These are phyloP conservation scores for Oenanthe sinensis DNA, from an alignment of 129 eudicot genomes.

Conservation along the genomic window DNA sequence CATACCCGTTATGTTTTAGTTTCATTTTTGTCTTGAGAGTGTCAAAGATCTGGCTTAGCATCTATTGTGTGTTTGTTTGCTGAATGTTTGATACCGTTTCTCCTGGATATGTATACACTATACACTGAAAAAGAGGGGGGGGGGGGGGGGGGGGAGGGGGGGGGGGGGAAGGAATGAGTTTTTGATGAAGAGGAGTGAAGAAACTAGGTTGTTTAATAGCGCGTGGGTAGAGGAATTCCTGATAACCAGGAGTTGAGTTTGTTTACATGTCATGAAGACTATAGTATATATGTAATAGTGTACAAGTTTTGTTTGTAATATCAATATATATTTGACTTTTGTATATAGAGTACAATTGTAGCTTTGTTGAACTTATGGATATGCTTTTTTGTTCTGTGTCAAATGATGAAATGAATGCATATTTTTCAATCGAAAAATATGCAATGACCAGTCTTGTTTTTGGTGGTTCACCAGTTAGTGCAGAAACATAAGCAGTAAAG, in stretches of 20 bases:
- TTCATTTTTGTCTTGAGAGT: constrained; percentile 6
- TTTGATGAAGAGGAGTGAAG: neutral
- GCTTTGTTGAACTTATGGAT: neutral
- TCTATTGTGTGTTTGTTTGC: neutral
- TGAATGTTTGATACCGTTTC: constrained; percentile 8
- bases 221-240: neutral
- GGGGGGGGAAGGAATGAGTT: neutral
- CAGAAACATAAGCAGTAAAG: neutral
- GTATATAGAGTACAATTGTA: neutral
- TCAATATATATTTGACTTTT: neutral
- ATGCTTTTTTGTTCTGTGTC: neutral
- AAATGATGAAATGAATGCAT: neutral
- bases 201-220: neutral
- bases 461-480: neutral
- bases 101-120: neutral
- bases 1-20: neutral
- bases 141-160: too few species aligned
- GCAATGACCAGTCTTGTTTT: neutral
- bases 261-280: neutral
- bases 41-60: constrained; percentile 6
- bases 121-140: too few species aligned
- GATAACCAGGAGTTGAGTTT: neutral
- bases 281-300: neutral
- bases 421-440: neutral
- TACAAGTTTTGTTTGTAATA: constrained; percentile 1